Percentiles rank a stretch among this genome's conserved stretches.
Conservation (phyloP, 345 rosid genomes). For the Salix arbutifolia region DNA sequence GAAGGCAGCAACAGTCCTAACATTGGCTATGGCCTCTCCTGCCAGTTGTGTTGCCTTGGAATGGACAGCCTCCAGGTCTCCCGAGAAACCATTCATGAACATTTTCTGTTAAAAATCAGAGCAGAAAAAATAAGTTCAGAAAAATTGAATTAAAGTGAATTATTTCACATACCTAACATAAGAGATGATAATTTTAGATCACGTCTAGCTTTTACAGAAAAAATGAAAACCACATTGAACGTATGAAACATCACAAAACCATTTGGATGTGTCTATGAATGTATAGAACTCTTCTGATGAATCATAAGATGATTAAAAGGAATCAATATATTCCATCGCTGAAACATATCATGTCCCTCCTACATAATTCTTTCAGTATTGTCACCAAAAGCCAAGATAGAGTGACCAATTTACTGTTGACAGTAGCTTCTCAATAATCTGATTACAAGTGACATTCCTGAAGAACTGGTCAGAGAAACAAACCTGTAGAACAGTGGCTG, state of each 20-base stretch:
- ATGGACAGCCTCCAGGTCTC: slow-evolving; percentile 90
- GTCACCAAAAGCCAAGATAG: background rate
- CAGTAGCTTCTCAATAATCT: background rate
- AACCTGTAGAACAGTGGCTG: slow-evolving; percentile 98
- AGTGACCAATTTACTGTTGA: background rate
- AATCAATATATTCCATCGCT: background rate
- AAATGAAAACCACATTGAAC: background rate
- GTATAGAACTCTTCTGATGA: background rate
- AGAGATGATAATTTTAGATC: background rate
- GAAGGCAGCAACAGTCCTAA: slow-evolving; percentile 95
- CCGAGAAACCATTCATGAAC: slow-evolving; percentile 97
- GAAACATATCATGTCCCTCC: background rate
- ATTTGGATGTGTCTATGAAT: background rate
- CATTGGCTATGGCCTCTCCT: slow-evolving; percentile 93
- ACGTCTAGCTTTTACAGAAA: background rate
- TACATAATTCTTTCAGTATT: background rate
- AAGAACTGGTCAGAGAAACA: slow-evolving; percentile 16
- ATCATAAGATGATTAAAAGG: background rate
- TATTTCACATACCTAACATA: background rate
- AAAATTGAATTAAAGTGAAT: background rate
- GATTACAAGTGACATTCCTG: background rate
- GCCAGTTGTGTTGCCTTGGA: slow-evolving; percentile 95
- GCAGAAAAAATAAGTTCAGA: background rate
- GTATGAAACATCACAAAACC: background rate
- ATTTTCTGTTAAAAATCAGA: slow-evolving; percentile 61